A percentile compares a stretch with the other conserved stretches of the same genome.
phyloP scores from a whole-genome alignment of 2,329 filamentous ascomycete species.

The Lecanosticta acicola region DNA sequence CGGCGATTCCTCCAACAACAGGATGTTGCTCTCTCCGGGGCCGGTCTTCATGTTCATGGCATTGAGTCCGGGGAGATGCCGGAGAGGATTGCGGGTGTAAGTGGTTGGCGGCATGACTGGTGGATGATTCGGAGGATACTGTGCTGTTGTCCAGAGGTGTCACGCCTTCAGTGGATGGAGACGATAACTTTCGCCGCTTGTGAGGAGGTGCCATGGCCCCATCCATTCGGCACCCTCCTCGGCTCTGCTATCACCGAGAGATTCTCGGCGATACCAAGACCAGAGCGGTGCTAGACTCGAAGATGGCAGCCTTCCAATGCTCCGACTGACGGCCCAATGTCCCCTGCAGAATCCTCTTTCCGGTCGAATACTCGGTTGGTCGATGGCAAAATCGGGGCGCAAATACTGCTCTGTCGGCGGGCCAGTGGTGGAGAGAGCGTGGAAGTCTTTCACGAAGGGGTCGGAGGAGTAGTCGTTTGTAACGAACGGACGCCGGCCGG shows the following conservation, averaged over 20 bases:
- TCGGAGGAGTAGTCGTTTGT: constrained; percentile 12
- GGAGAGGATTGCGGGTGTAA: constrained; percentile 7
- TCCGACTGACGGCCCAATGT: background rate
- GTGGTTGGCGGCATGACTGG: constrained; percentile 16
- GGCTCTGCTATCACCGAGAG: background rate
- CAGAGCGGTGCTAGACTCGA: background rate
- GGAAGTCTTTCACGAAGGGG: constrained; percentile 25
- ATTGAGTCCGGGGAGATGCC: constrained; percentile 1
- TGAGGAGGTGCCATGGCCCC: constrained; percentile 27
- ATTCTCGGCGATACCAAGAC: background rate
- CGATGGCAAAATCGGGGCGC: background rate
- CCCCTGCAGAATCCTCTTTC: background rate
- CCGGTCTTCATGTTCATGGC: background rate
- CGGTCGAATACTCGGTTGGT: background rate
- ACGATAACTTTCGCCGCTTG: constrained; percentile 25
- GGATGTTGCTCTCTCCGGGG: constrained; percentile 9
- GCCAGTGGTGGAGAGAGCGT: constrained; percentile 11
- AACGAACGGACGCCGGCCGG: constrained; percentile 30
- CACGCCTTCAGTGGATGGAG: constrained; percentile 4
- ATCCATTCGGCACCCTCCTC: constrained; percentile 18
- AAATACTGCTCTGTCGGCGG: constrained; percentile 1
- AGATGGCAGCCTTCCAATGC: background rate
- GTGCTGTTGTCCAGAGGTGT: constrained; percentile 14
- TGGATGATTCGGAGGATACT: constrained; percentile 7
- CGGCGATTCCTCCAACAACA: constrained; percentile 17